Evolutionary conservation across 257 asterid species (phyloP).

Genomic region (Cinchona pubescens): DNA sequence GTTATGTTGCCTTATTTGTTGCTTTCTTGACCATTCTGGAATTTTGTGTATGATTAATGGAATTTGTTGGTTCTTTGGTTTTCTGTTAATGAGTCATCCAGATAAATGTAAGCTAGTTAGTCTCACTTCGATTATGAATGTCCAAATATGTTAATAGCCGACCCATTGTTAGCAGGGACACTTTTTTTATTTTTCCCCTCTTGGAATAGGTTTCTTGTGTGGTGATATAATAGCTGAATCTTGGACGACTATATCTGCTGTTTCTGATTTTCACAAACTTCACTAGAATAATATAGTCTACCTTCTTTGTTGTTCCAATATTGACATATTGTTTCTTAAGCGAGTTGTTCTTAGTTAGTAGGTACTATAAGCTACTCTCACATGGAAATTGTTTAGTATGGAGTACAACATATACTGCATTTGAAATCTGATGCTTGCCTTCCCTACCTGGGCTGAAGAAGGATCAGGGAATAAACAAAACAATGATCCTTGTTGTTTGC

Average conservation of each 20-base stretch:
- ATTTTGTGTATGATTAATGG: background rate
- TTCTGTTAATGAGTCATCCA: background rate
- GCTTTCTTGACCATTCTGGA: slow-evolving; percentile 6
- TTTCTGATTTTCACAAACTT: background rate
- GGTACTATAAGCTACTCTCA: background rate
- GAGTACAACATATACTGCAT: background rate
- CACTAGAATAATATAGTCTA: background rate
- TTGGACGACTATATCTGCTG: background rate
- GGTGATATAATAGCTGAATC: background rate
- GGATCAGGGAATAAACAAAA: no score
- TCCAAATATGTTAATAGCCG: background rate
- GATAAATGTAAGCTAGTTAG: background rate
- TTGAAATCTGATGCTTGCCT: background rate
- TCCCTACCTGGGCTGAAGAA: no score
- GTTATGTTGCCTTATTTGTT: background rate
- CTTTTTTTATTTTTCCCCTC: background rate
- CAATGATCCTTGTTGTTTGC: no score
- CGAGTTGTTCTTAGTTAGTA: background rate
- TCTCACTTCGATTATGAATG: background rate
- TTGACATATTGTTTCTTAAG: background rate
- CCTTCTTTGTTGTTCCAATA: background rate
- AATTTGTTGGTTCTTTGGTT: background rate
- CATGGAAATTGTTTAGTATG: background rate
- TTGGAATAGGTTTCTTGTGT: background rate
- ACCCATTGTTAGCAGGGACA: background rate